phyloP scores from a whole-genome alignment of 148 eudicot species.

The Nyssa sinensis region DNA sequence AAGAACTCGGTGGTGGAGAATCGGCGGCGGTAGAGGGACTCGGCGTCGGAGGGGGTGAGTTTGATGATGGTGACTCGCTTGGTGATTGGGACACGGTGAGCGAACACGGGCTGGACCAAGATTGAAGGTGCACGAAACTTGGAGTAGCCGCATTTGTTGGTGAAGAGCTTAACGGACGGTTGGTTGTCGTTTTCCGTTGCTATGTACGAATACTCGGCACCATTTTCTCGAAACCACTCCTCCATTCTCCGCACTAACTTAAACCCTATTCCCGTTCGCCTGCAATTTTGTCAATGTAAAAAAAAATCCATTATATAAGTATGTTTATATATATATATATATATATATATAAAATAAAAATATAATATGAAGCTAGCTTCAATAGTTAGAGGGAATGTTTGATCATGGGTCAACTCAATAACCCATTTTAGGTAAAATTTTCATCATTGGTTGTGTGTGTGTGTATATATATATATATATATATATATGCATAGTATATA shows the following conservation, averaged over 20 bases:
- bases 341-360: not conserved
- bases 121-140: conserved; percentile 80
- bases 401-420: not conserved
- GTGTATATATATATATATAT: too few relatives aligned
- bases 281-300: conserved; percentile 15
- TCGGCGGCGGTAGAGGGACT: conserved; percentile 59
- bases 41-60: conserved; percentile 61
- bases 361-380: too few relatives aligned
- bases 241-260: conserved; percentile 60
- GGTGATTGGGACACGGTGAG: conserved; percentile 46
- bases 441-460: not conserved
- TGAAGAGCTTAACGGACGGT: conserved; percentile 67
- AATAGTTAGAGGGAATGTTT: not conserved
- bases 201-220: conserved; percentile 74
- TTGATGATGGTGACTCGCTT: conserved; percentile 34
- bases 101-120: conserved; percentile 77
- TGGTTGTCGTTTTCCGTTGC: conserved; percentile 76
- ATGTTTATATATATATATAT: not conserved
- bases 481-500: too few relatives aligned
- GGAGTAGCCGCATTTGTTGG: conserved; percentile 66
- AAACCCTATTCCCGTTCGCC: conserved; percentile 76
- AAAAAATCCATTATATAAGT: too few relatives aligned
- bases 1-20: conserved; percentile 82
- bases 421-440: not conserved
- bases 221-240: conserved; percentile 67